Conservation (phyloP, 2,329 filamentous ascomycete species). For the Epichloe elymi region DNA sequence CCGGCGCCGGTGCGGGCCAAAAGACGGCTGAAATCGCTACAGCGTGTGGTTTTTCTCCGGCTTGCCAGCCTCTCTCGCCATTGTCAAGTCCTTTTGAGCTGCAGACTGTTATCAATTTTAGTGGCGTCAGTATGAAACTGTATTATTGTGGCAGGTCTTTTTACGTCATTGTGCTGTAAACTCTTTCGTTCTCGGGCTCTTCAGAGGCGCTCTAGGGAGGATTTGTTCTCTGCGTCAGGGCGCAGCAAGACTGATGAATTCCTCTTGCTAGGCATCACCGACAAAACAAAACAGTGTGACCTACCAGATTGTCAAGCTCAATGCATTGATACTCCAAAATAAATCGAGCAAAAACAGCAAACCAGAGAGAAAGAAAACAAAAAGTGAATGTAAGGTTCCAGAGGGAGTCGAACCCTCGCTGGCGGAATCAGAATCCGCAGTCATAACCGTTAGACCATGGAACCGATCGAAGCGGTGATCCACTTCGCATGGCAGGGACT, state of each 20-base stretch:
- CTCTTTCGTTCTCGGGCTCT: too few species aligned
- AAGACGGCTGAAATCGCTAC: not conserved
- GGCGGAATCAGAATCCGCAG: slow-evolving; percentile 24
- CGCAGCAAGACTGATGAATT: too few species aligned
- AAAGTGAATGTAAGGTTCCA: slow-evolving; percentile 17
- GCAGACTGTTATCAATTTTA: too few species aligned
- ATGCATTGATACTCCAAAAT: not conserved
- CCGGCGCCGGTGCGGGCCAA: not conserved
- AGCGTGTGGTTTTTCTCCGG: not conserved
- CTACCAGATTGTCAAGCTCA: too few species aligned
- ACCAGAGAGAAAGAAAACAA: not conserved
- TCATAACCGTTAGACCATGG: slow-evolving; percentile 25
- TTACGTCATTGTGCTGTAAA: too few species aligned
- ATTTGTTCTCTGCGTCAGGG: too few species aligned
- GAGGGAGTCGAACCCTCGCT: slow-evolving; percentile 25
- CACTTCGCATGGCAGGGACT: slow-evolving; percentile 13
- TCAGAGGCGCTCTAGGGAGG: too few species aligned
- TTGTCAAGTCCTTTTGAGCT: not conserved
- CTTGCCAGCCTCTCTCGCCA: not conserved
- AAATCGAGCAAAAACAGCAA: not conserved
- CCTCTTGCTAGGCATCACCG: too few species aligned
- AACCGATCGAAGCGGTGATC: slow-evolving; percentile 15
- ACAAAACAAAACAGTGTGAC: too few species aligned
- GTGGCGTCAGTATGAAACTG: too few species aligned
- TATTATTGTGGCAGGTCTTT: too few species aligned